phyloP scores from a whole-genome alignment of 1,284 basidiomycete genomes.

The Naganishia sp. region DNA sequence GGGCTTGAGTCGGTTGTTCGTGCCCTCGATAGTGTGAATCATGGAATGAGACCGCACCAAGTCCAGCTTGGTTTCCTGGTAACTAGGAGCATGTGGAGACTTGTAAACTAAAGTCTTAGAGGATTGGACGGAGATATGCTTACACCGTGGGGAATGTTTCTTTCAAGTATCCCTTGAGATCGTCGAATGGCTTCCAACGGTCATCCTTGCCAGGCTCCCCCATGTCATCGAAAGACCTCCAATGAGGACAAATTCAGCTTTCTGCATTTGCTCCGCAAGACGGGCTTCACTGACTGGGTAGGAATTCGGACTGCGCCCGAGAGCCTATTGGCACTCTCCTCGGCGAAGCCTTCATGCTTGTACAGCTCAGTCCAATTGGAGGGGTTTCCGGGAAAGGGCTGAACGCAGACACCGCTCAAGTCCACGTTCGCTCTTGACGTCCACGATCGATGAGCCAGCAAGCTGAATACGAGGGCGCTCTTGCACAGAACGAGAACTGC shows the following conservation, averaged over 20 bases:
- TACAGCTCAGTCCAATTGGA: conserved; percentile 28
- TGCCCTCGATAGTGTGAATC: conserved; percentile 26
- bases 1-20: conserved; percentile 25
- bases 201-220: conserved; percentile 24
- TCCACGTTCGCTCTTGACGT: not conserved
- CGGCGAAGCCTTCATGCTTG: conserved; percentile 6
- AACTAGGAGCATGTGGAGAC: not conserved
- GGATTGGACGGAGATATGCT: not conserved
- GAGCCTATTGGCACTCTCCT: conserved; percentile 26
- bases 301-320: conserved; percentile 28
- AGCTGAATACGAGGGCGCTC: not conserved
- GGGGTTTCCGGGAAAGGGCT: not conserved
- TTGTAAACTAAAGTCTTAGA: too few species aligned
- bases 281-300: conserved; percentile 23
- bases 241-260: not conserved
- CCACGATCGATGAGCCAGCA: not conserved
- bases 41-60: conserved; percentile 16
- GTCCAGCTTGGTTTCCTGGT: conserved; percentile 10
- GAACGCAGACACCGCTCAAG: not conserved
- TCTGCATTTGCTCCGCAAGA: not conserved
- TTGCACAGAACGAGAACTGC: not conserved
- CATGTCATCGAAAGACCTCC: conserved; percentile 33
- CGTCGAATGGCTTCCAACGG: conserved; percentile 29
- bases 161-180: conserved; percentile 13
- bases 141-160: conserved; percentile 30